Percentiles rank a stretch among this genome's conserved stretches.
phyloP scores from a whole-genome alignment of 78 protist species.

The Dictyostelium citrinum region DNA sequence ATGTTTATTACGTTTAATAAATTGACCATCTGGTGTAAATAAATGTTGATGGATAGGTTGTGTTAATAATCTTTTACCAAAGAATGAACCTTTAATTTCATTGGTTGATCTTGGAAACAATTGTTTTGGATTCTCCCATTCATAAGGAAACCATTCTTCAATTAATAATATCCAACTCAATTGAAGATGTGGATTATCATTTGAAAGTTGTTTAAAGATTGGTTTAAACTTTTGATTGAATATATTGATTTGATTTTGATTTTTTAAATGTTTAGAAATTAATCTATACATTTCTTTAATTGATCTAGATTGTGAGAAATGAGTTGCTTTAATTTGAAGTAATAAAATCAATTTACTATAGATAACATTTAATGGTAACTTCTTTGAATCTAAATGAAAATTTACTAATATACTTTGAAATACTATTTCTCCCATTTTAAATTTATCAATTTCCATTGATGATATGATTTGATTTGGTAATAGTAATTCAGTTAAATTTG shows the following conservation, averaged over 20 bases:
- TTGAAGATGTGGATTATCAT: background rate
- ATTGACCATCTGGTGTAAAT: slow-evolving; percentile 1
- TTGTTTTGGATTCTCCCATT: slow-evolving; percentile 12
- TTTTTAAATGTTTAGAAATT: background rate
- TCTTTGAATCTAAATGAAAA: background rate
- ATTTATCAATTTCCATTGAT: background rate
- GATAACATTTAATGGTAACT: background rate
- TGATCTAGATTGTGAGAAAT: background rate
- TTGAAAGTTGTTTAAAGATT: background rate
- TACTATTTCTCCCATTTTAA: background rate
- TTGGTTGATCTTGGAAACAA: background rate
- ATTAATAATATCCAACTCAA: background rate
- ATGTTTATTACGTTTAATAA: background rate
- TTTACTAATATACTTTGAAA: background rate
- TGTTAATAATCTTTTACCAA: background rate
- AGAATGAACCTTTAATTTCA: slow-evolving; percentile 4
- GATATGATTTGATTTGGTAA: background rate
- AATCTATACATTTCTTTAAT: background rate
- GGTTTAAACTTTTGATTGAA: background rate
- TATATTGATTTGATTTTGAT: background rate
- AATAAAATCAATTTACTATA: background rate
- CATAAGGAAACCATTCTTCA: background rate
- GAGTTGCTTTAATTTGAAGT: background rate
- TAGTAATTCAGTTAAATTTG: background rate
- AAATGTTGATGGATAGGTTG: background rate